phyloP scores from a whole-genome alignment of 192 early-diverging fungal species.

The Rhizoclosmatium globosum region DNA sequence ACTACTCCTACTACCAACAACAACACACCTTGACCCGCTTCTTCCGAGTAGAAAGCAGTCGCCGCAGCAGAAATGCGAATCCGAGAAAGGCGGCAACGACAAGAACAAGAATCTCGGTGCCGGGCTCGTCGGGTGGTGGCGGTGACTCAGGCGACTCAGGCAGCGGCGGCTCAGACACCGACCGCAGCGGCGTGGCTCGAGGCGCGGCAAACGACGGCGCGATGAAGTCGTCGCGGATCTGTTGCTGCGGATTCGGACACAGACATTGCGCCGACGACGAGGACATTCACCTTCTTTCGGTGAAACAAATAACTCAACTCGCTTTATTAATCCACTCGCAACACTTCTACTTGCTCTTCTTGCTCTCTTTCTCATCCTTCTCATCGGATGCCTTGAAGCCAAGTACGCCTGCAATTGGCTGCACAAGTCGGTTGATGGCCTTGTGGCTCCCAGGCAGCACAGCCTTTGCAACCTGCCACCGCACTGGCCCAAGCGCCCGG shows the following conservation, averaged over 20 bases:
- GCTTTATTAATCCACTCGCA: background rate
- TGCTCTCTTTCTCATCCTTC: background rate
- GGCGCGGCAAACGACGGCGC: no score
- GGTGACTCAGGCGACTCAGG: no score
- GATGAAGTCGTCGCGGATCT: no score
- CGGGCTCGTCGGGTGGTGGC: background rate
- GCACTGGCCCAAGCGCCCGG: background rate
- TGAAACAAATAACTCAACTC: background rate
- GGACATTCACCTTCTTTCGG: background rate
- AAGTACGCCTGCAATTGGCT: background rate
- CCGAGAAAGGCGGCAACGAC: background rate
- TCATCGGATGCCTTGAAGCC: background rate
- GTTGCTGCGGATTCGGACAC: background rate
- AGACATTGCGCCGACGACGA: background rate
- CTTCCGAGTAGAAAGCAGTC: background rate
- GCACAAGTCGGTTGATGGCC: background rate
- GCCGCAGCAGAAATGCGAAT: background rate
- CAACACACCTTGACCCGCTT: background rate
- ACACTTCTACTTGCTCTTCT: background rate
- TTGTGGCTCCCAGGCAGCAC: background rate
- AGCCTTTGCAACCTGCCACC: slow-evolving; percentile 2
- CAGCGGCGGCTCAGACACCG: no score
- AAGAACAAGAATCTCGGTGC: background rate
- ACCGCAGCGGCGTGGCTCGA: no score
- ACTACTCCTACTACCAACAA: background rate